These are phyloP conservation scores for Phanerochaete sordida DNA, from an alignment of 768 basidiomycete genomes.

Conservation along the genomic window DNA sequence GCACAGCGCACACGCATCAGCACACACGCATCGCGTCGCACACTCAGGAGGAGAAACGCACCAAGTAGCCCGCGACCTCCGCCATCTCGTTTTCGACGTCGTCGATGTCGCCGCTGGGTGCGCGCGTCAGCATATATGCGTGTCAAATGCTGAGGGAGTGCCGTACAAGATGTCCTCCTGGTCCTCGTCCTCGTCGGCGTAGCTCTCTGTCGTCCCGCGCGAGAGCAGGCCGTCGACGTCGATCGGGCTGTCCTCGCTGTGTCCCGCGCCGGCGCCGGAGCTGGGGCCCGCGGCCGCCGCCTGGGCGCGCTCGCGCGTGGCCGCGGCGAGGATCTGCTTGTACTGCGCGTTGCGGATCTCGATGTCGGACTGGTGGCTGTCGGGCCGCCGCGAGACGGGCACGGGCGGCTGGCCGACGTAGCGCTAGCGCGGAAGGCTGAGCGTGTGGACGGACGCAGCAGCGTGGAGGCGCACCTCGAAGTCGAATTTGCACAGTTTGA, in stretches of 20 bases:
- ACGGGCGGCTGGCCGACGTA: background rate
- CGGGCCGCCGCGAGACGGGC: background rate
- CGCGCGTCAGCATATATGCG: background rate
- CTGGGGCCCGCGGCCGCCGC: no score
- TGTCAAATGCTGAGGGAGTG: background rate
- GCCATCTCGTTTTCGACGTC: background rate
- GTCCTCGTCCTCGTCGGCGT: background rate
- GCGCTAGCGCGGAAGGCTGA: no score
- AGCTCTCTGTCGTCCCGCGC: background rate
- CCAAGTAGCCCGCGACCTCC: background rate
- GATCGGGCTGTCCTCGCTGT: no score
- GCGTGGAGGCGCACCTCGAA: background rate
- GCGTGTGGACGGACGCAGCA: no score
- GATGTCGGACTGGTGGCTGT: background rate
- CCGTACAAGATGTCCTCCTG: conserved; percentile 1
- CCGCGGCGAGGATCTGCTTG: background rate
- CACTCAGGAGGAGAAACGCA: background rate
- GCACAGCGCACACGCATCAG: background rate
- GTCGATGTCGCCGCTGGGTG: background rate
- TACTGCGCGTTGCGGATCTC: background rate
- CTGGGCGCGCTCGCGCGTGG: background rate
- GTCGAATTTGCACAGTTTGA: conserved; percentile 1
- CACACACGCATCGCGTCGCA: no score
- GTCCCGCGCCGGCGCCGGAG: no score
- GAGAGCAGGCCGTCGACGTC: background rate